Evolutionary conservation across 2,329 filamentous ascomycete genomes (phyloP).

Genomic region (Colletotrichum siamense): DNA sequence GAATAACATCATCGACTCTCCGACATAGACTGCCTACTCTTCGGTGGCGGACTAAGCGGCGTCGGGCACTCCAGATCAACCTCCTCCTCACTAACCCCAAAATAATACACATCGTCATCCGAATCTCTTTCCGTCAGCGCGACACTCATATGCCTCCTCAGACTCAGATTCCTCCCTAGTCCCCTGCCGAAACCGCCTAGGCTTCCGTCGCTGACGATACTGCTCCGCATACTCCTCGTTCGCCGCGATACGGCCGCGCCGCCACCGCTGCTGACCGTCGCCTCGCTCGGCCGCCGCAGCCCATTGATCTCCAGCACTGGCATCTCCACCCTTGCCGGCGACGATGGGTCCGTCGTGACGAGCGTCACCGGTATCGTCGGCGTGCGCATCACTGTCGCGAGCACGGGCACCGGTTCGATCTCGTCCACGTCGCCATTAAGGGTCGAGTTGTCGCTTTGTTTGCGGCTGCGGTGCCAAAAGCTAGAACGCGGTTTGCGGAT

Average conservation of each 20-base stretch:
- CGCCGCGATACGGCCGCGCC: background rate
- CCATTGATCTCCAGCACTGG: background rate
- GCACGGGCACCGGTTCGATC: background rate
- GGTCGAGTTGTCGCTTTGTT: slow-evolving; percentile 5
- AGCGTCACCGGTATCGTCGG: background rate
- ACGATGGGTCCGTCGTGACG: background rate
- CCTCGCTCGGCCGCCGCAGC: background rate
- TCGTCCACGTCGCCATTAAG: background rate
- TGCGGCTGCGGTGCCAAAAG: slow-evolving; percentile 1
- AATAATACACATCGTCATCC: slow-evolving; percentile 14
- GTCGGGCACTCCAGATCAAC: slow-evolving; percentile 8
- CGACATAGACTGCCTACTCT: background rate
- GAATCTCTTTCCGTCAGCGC: slow-evolving; percentile 16
- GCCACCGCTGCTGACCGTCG: background rate
- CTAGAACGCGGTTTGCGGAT: slow-evolving; percentile 1
- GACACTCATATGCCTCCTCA: background rate
- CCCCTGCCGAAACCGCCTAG: background rate
- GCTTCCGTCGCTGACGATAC: background rate
- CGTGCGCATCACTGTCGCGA: background rate
- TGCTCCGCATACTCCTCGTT: background rate
- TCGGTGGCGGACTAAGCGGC: slow-evolving; percentile 12
- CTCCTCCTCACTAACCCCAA: background rate
- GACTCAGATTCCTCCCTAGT: background rate
- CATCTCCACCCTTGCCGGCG: background rate
- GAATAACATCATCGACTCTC: background rate